Conservation (phyloP, 2,329 filamentous ascomycete species). For the Gaeumannomyces tritici region DNA sequence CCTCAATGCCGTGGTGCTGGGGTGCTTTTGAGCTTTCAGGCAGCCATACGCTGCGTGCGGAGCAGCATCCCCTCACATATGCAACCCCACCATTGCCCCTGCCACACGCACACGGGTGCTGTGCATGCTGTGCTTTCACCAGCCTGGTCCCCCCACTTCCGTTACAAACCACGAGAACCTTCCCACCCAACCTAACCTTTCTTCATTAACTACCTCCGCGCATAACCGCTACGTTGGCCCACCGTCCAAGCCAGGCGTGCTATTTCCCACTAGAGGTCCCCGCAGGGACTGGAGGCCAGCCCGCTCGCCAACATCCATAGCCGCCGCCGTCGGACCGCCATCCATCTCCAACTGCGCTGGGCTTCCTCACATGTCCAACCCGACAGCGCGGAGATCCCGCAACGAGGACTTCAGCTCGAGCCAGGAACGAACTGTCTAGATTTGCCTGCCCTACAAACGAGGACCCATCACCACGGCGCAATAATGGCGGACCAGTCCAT, state of each 20-base stretch:
- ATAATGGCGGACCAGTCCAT: slow-evolving; percentile 77
- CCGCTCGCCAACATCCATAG: not conserved
- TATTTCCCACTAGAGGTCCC: not conserved
- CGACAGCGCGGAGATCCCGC: not conserved
- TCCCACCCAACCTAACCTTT: not conserved
- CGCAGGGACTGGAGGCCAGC: not conserved
- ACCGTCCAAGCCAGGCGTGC: not conserved
- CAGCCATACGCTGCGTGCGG: no score
- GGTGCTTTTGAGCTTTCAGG: not conserved
- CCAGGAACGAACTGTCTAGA: not conserved
- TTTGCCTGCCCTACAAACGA: not conserved
- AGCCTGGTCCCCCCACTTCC: not conserved
- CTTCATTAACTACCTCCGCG: not conserved
- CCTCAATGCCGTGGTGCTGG: no score
- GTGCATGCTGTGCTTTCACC: not conserved
- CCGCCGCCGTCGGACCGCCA: not conserved
- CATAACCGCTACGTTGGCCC: not conserved
- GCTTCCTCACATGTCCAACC: not conserved
- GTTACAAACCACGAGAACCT: not conserved
- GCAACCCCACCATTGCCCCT: not conserved
- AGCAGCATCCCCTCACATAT: not conserved
- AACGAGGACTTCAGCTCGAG: not conserved
- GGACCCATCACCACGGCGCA: slow-evolving; percentile 6
- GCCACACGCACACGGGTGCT: not conserved
- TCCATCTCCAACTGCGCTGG: not conserved